phyloP scores from a whole-genome alignment of 352 stramenopile species.

The Phytophthora chlamydospora region DNA sequence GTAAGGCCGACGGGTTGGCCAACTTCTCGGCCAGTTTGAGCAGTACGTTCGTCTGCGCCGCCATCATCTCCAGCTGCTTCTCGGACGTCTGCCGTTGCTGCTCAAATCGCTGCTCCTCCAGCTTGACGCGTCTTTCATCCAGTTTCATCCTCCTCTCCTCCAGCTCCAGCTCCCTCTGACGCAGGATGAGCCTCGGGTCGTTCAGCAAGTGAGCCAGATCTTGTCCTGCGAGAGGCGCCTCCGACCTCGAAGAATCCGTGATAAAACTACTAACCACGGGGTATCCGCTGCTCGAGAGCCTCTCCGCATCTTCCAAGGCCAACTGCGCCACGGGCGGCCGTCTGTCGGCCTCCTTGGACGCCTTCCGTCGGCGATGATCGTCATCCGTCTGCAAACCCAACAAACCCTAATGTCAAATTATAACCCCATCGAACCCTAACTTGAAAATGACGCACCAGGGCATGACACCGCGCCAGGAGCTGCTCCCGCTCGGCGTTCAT shows the following conservation, averaged over 20 bases:
- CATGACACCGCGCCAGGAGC: slow-evolving; percentile 23
- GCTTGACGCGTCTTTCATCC: slow-evolving; percentile 24
- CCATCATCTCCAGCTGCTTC: slow-evolving; percentile 39
- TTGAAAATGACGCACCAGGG: slow-evolving; percentile 15
- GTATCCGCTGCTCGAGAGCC: slow-evolving; percentile 9
- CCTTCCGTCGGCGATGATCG: slow-evolving; percentile 23
- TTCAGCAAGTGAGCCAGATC: slow-evolving; percentile 23
- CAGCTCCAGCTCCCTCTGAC: slow-evolving; percentile 29
- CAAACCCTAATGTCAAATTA: slow-evolving; percentile 11
- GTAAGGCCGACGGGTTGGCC: neutral
- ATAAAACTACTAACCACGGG: slow-evolving; percentile 5
- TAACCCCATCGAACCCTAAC: neutral
- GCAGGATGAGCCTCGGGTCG: slow-evolving; percentile 26
- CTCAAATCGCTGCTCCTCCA: slow-evolving; percentile 36
- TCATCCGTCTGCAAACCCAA: slow-evolving; percentile 25
- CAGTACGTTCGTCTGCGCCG: slow-evolving; percentile 32
- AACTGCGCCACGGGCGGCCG: slow-evolving; percentile 9
- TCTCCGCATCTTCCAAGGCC: slow-evolving; percentile 24
- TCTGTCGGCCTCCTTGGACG: slow-evolving; percentile 11
- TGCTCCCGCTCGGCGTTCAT: slow-evolving; percentile 32
- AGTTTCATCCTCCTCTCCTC: slow-evolving; percentile 30
- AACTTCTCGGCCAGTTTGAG: slow-evolving; percentile 34
- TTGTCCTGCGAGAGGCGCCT: slow-evolving; percentile 1
- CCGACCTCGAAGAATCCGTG: neutral
- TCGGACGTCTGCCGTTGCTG: slow-evolving; percentile 30